Conservation (phyloP, 75 land plant species). For the Sequoiadendron giganteum region DNA sequence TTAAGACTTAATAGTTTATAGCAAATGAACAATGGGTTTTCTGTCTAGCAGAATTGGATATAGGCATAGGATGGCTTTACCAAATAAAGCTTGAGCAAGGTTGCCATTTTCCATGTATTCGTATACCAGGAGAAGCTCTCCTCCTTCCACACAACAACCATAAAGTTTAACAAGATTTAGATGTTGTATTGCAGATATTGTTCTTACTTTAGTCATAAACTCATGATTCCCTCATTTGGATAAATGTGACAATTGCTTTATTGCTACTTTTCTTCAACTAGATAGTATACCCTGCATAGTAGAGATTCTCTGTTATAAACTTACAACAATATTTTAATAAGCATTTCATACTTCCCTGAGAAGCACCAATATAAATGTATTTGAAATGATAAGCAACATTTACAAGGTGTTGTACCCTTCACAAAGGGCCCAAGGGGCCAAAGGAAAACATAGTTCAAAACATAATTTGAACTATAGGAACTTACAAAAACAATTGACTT, state of each 20-base stretch:
- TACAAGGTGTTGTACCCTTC: no score
- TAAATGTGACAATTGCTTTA: conserved; percentile 59
- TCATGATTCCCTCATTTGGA: conserved; percentile 77
- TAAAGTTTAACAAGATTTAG: conserved; percentile 69
- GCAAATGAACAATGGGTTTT: no score
- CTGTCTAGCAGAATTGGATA: no score
- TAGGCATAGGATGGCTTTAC: no score
- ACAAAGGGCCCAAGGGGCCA: no score
- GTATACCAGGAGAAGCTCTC: conserved; percentile 63
- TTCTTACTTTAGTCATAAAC: conserved; percentile 70
- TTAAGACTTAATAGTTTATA: no score
- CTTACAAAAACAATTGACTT: no score
- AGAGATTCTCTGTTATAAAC: background rate
- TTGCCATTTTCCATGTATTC: conserved; percentile 71
- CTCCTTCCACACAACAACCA: conserved; percentile 63
- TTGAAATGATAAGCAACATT: no score
- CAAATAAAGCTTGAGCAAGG: conserved; percentile 55
- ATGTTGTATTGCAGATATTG: conserved; percentile 67
- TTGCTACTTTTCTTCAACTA: conserved; percentile 55
- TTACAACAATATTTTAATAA: background rate
- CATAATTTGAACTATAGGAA: no score
- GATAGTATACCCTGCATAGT: conserved; percentile 40
- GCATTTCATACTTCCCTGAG: background rate
- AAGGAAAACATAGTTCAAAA: no score
- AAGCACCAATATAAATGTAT: background rate